Evolutionary conservation across 768 basidiomycete genomes (phyloP).

Genomic region (Xerocomus potaroensis): DNA sequence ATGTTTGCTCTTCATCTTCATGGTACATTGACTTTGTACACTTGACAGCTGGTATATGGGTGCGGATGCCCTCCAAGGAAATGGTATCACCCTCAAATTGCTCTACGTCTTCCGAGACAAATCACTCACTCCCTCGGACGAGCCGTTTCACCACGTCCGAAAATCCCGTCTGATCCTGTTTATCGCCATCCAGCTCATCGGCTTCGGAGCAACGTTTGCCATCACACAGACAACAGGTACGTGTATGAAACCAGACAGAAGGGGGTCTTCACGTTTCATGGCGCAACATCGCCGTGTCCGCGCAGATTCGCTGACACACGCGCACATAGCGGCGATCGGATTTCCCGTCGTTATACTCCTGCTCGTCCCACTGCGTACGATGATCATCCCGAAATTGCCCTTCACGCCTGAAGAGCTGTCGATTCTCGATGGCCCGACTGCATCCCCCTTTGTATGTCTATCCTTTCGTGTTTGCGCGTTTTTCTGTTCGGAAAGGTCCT

Average conservation of each 20-base stretch:
- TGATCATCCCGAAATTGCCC: conserved; percentile 66
- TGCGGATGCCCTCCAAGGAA: no score
- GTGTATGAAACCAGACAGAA: no score
- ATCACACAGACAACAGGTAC: conserved; percentile 86
- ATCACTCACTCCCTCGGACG: conserved; percentile 50
- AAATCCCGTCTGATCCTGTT: conserved; percentile 71
- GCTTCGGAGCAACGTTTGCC: conserved; percentile 85
- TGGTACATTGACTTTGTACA: conserved; percentile 1
- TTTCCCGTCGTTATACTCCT: conserved; percentile 88
- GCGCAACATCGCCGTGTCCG: not conserved
- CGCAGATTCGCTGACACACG: not conserved
- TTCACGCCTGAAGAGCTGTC: conserved; percentile 76
- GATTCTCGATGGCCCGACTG: conserved; percentile 87
- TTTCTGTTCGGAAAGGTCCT: no score
- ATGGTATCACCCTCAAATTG: no score
- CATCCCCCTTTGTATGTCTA: conserved; percentile 79
- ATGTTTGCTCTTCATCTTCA: conserved; percentile 21
- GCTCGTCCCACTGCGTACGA: conserved; percentile 70
- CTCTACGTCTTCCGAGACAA: conserved; percentile 76
- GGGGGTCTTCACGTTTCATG: no score
- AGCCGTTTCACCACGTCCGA: conserved; percentile 75
- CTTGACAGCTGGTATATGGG: conserved; percentile 85
- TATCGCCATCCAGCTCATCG: conserved; percentile 68
- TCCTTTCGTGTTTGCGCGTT: not conserved
- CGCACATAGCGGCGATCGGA: conserved; percentile 69